phyloP scores from a whole-genome alignment of 495 filamentous ascomycete genomes.

The Letharia columbiana region DNA sequence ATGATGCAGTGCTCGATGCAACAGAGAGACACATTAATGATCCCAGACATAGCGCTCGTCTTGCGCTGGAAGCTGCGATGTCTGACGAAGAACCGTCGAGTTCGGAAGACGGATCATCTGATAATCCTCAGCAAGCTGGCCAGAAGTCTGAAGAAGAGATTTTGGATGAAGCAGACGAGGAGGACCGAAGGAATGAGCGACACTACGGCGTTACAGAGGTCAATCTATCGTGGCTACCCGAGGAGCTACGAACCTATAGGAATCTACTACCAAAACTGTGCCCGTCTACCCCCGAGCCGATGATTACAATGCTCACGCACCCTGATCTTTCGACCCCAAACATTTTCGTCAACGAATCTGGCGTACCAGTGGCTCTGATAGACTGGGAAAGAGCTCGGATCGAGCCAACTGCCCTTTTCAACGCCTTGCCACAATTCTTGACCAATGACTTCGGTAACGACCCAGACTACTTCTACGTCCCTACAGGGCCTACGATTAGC shows the following conservation, averaged over 20 bases:
- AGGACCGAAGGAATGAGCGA: background rate
- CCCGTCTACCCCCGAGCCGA: background rate
- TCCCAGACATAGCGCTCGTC: background rate
- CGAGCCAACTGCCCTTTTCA: background rate
- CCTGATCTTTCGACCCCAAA: constrained; percentile 42
- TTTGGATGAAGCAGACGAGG: background rate
- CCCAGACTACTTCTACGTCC: background rate
- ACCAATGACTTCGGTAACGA: background rate
- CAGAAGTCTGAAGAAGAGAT: background rate
- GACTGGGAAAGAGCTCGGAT: constrained; percentile 39
- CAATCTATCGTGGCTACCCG: background rate
- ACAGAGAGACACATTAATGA: background rate
- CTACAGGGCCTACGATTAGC: background rate
- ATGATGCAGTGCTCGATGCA: background rate
- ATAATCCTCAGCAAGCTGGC: background rate
- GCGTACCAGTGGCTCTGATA: constrained; percentile 38
- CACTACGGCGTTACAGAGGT: background rate
- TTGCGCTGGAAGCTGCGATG: background rate
- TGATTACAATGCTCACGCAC: constrained; percentile 36
- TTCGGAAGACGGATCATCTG: background rate
- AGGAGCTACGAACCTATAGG: background rate
- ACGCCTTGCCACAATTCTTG: background rate
- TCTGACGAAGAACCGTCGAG: background rate
- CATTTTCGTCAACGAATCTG: constrained; percentile 40
- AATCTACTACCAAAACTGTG: background rate